A percentile compares a stretch with the other conserved stretches of the same genome.
These are phyloP conservation scores for Fraxinus greggii DNA, from an alignment of 305 asterid species.

Conservation along the genomic window DNA sequence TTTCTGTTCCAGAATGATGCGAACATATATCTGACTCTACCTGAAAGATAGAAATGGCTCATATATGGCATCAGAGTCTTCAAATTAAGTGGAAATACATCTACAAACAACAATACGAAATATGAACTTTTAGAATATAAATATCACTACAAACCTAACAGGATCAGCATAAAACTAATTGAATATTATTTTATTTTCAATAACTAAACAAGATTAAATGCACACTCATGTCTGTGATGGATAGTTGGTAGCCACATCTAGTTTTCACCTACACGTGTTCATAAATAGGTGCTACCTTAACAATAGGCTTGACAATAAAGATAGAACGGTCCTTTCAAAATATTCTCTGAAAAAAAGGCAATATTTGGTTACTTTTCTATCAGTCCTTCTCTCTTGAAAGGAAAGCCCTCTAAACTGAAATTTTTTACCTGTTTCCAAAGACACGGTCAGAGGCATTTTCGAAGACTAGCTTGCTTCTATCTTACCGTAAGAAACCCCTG, in stretches of 20 bases:
- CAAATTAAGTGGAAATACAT: background rate
- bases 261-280: background rate
- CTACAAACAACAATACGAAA: background rate
- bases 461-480: background rate
- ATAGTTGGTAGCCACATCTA: background rate
- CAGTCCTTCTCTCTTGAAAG: background rate
- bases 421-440: background rate
- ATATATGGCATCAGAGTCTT: conserved; percentile 10
- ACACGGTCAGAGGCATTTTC: background rate
- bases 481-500: background rate
- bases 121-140: background rate
- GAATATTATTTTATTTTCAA: background rate
- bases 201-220: background rate
- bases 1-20: conserved; percentile 99
- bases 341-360: background rate
- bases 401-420: background rate
- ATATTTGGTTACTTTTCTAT: background rate
- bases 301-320: background rate
- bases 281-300: background rate
- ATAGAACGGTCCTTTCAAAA: background rate
- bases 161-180: background rate
- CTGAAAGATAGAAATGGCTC: conserved; percentile 44
- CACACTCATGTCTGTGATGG: background rate
- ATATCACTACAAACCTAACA: background rate
- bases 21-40: conserved; percentile 91